Conservation (phyloP, 352 stramenopile species). For the Phytophthora fragariae region DNA sequence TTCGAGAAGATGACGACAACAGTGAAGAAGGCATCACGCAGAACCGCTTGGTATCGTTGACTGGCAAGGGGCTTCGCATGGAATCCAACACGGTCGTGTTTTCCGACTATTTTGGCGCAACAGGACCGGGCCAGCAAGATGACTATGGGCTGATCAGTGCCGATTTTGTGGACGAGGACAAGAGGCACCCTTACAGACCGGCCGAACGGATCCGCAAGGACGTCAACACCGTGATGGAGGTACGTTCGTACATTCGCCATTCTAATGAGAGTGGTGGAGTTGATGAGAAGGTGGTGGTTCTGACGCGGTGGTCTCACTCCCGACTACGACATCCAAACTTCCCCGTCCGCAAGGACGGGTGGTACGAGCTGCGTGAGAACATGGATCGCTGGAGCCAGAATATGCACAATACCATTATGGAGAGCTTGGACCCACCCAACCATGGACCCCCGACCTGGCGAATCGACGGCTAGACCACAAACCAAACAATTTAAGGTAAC, state of each 20-base stretch:
- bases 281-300: conserved; percentile 47
- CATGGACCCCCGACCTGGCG: conserved; percentile 16
- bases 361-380: conserved; percentile 47
- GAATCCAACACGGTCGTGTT: conserved; percentile 46
- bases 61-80: conserved; percentile 39
- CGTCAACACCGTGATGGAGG: conserved; percentile 42
- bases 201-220: conserved; percentile 41
- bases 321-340: conserved; percentile 44
- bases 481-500: neutral
- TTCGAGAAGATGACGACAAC: conserved; percentile 48
- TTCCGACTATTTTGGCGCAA: conserved; percentile 29
- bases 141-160: conserved; percentile 38
- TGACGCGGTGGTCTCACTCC: conserved; percentile 50
- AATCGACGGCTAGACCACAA: conserved; percentile 3
- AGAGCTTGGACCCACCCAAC: conserved; percentile 26
- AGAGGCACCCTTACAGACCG: conserved; percentile 41
- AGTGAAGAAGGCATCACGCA: conserved; percentile 35
- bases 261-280: neutral
- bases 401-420: conserved; percentile 49
- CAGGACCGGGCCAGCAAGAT: conserved; percentile 8
- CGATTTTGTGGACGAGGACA: conserved; percentile 47
- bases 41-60: conserved; percentile 38
- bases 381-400: conserved; percentile 54
- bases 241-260: conserved; percentile 22
- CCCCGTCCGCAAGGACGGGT: conserved; percentile 27